Evolutionary conservation across 1,284 basidiomycete genomes (phyloP).

Genomic region (Neonothopanus nambi): DNA sequence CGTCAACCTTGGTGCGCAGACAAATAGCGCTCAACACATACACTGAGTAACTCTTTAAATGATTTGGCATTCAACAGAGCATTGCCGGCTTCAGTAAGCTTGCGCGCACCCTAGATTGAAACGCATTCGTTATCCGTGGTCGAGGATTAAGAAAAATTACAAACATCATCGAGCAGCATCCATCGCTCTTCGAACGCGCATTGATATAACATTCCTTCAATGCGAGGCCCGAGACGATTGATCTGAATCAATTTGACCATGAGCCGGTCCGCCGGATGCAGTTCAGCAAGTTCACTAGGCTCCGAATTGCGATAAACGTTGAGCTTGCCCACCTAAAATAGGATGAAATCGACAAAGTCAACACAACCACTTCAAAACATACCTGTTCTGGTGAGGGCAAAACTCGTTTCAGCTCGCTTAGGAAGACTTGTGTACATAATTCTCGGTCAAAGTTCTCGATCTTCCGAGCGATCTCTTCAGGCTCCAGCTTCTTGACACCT

Average conservation of each 20-base stretch:
- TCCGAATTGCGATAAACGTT: constrained; percentile 88
- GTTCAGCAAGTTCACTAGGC: constrained; percentile 82
- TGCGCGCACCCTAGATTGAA: constrained; percentile 65
- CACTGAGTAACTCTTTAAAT: constrained; percentile 87
- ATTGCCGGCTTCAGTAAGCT: constrained; percentile 79
- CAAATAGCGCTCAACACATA: constrained; percentile 34
- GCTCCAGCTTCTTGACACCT: constrained; percentile 77
- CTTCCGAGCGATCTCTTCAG: constrained; percentile 81
- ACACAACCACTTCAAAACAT: constrained; percentile 16
- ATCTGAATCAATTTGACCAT: constrained; percentile 98
- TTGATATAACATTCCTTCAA: constrained; percentile 94
- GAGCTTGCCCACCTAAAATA: constrained; percentile 78
- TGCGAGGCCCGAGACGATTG: constrained; percentile 86
- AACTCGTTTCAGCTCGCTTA: constrained; percentile 84
- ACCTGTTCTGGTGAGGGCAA: constrained; percentile 90
- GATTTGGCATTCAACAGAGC: constrained; percentile 74
- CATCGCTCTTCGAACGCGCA: constrained; percentile 84
- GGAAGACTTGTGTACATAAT: constrained; percentile 84
- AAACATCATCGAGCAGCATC: constrained; percentile 66
- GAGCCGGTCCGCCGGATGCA: constrained; percentile 94
- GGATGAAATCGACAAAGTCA: constrained; percentile 14
- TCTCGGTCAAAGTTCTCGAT: constrained; percentile 86
- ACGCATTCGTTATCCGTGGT: constrained; percentile 1
- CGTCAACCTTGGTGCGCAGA: constrained; percentile 18
- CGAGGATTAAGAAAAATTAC: not conserved